A percentile compares a stretch with the other conserved stretches of the same genome.
These are phyloP conservation scores for Coemansia sp. DNA, from an alignment of 192 early-diverging fungal species.

Conservation along the genomic window DNA sequence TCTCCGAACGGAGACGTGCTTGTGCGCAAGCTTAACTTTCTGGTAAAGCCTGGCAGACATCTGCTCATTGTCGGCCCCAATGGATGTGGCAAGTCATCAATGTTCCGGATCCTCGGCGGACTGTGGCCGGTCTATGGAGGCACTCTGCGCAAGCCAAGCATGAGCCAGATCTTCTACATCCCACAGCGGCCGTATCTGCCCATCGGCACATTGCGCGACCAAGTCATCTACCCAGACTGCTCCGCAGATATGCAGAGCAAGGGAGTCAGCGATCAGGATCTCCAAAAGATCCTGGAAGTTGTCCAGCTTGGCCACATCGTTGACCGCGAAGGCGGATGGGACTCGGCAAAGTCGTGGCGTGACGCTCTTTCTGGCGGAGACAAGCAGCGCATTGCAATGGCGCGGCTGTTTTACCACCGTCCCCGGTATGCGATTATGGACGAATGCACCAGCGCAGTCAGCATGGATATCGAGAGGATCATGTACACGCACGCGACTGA, in stretches of 20 bases:
- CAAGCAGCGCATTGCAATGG: slow-evolving; percentile 95
- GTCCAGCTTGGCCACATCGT: slow-evolving; percentile 85
- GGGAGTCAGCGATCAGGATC: slow-evolving; percentile 74
- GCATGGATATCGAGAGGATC: slow-evolving; percentile 91
- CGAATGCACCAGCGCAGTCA: slow-evolving; percentile 92
- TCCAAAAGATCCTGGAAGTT: slow-evolving; percentile 77
- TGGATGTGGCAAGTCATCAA: slow-evolving; percentile 90
- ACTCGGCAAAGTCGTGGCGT: slow-evolving; percentile 85
- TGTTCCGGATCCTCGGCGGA: slow-evolving; percentile 95
- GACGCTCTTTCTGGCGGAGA: slow-evolving; percentile 97
- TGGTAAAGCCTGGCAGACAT: slow-evolving; percentile 88
- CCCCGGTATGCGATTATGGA: slow-evolving; percentile 96
- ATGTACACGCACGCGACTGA: slow-evolving; percentile 83
- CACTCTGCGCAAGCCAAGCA: slow-evolving; percentile 71
- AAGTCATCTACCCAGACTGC: slow-evolving; percentile 96
- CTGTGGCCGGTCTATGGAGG: slow-evolving; percentile 96
- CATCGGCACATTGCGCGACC: slow-evolving; percentile 92
- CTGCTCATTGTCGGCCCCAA: slow-evolving; percentile 94
- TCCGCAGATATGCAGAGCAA: slow-evolving; percentile 74
- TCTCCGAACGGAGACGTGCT: no score
- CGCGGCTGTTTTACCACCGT: slow-evolving; percentile 94
- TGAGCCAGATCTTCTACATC: slow-evolving; percentile 94
- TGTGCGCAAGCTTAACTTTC: slow-evolving; percentile 81
- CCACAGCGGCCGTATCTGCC: slow-evolving; percentile 98
- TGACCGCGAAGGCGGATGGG: slow-evolving; percentile 89